These are phyloP conservation scores for Raphanus sativus DNA, from an alignment of 345 rosid genomes.

Conservation along the genomic window DNA sequence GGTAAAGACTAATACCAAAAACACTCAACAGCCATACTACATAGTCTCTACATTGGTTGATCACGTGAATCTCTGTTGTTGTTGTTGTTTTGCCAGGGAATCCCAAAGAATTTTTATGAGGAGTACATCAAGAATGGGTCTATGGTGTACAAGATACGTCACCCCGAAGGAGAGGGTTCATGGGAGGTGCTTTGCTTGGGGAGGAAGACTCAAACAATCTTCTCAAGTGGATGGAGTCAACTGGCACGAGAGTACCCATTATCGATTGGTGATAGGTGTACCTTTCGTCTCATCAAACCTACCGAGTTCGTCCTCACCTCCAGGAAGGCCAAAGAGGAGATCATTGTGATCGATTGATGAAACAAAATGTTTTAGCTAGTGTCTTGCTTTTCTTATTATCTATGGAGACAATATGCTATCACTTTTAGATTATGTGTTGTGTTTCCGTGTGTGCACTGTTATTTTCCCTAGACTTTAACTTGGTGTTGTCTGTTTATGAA, in stretches of 20 bases:
- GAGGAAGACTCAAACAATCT: constrained; percentile 1
- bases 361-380: neutral
- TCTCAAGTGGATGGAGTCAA: constrained; percentile 24
- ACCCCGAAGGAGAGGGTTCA: neutral
- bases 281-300: constrained; percentile 16
- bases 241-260: constrained; percentile 26
- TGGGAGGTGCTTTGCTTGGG: constrained; percentile 25
- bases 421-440: neutral
- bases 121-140: neutral
- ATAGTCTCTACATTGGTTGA: neutral
- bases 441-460: neutral
- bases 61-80: neutral
- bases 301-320: constrained; percentile 10
- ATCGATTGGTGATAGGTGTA: constrained; percentile 1
- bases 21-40: neutral
- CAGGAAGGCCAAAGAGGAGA: constrained; percentile 1
- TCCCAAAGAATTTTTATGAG: constrained; percentile 16
- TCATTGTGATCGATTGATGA: neutral
- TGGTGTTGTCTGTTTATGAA: neutral
- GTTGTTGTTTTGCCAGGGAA: constrained; percentile 4
- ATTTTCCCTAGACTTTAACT: neutral
- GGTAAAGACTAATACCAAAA: constrained; percentile 17
- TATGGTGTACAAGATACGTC: neutral
- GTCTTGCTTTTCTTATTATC: neutral
- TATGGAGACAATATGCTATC: neutral